These are phyloP conservation scores for Candida boidinii DNA, from an alignment of 805 yeast genomes.

Conservation along the genomic window DNA sequence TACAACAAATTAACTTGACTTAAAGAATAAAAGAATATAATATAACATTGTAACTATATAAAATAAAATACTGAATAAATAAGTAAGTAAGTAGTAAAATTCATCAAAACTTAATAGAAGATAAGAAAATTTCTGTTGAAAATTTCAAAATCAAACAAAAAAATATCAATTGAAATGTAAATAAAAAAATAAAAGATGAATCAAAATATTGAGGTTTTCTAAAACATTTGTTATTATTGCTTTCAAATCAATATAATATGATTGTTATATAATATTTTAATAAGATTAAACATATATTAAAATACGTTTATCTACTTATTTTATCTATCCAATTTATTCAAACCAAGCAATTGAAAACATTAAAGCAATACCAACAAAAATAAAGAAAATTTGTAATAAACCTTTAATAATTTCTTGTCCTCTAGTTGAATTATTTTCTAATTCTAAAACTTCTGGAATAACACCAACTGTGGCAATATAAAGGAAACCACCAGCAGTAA, in stretches of 20 bases:
- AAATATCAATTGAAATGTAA: too few species aligned
- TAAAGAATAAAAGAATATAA: too few species aligned
- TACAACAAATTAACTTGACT: too few species aligned
- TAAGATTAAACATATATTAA: background rate
- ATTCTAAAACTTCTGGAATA: conserved; percentile 60
- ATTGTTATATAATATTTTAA: too few species aligned
- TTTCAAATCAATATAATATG: conserved; percentile 2
- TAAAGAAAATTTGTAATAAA: conserved; percentile 37
- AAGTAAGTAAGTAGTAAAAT: too few species aligned
- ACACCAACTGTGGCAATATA: conserved; percentile 69
- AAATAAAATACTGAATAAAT: too few species aligned
- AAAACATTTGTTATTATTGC: background rate
- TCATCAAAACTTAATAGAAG: too few species aligned
- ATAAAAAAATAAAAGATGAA: conserved; percentile 1
- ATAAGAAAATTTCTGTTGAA: too few species aligned
- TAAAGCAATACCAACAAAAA: conserved; percentile 45
- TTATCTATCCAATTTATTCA: conserved; percentile 24
- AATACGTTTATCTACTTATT: background rate
- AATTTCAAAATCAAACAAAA: too few species aligned
- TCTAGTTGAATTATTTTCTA: conserved; percentile 27
- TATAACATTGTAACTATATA: too few species aligned
- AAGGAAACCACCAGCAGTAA: conserved; percentile 70
- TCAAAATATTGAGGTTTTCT: too few species aligned
- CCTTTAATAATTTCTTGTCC: conserved; percentile 30
- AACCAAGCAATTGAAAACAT: conserved; percentile 47